These are phyloP conservation scores for Trichoderma arundinaceum DNA, from an alignment of 2,329 filamentous ascomycete genomes.

Conservation along the genomic window DNA sequence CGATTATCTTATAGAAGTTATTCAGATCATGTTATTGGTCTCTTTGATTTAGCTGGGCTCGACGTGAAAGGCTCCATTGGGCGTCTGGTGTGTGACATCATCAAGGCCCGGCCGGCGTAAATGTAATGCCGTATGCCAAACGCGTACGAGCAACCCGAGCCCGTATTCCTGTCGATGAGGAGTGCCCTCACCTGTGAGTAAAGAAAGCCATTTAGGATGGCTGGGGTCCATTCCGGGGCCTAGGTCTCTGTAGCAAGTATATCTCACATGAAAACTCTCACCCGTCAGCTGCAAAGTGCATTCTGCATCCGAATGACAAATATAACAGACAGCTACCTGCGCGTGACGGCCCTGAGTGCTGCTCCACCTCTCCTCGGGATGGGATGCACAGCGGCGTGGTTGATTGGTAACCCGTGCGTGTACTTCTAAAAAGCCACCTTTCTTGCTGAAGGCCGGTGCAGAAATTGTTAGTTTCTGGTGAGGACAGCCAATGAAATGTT, in stretches of 20 bases:
- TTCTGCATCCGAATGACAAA: slow-evolving; percentile 23
- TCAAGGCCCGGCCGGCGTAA: background rate
- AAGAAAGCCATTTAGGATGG: slow-evolving; percentile 16
- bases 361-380: slow-evolving; percentile 13
- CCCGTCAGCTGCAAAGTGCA: slow-evolving; percentile 3
- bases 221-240: background rate
- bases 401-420: background rate
- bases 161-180: background rate
- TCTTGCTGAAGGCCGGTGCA: background rate
- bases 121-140: background rate
- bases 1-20: too few species aligned
- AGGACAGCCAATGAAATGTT: slow-evolving; percentile 14
- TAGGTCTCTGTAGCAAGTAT: slow-evolving; percentile 23
- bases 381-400: background rate
- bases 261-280: background rate
- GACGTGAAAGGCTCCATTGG: background rate
- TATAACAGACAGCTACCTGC: background rate
- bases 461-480: slow-evolving; percentile 10
- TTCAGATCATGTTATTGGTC: background rate
- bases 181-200: background rate
- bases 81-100: background rate
- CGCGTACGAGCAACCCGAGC: background rate
- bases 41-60: too few species aligned
- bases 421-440: background rate
- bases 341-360: background rate